Percentiles rank a stretch among this genome's conserved stretches.
Conservation (phyloP, 2,329 filamentous ascomycete genomes). For the Fusarium humuli region DNA sequence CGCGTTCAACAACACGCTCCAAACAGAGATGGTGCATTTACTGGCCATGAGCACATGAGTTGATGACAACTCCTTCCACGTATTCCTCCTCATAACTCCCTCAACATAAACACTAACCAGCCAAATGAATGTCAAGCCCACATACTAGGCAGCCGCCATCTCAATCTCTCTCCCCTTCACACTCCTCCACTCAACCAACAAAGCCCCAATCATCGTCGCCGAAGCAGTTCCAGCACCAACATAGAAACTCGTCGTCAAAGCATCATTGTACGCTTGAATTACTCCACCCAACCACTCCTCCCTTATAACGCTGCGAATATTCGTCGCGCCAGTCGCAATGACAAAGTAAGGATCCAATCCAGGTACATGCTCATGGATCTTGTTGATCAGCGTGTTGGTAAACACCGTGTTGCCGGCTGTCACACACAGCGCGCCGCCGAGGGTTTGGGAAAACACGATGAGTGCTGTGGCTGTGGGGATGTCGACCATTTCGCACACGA, state of each 20-base stretch:
- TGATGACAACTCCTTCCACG: neutral
- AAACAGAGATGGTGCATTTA: no score
- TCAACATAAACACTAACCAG: neutral
- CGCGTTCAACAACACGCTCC: neutral
- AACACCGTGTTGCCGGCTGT: slow-evolving; percentile 63
- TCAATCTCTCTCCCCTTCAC: slow-evolving; percentile 65
- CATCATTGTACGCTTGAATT: slow-evolving; percentile 58
- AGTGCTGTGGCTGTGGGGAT: slow-evolving; percentile 54
- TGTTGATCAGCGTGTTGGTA: slow-evolving; percentile 57
- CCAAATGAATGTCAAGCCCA: neutral
- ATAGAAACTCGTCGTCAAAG: slow-evolving; percentile 57
- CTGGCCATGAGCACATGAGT: no score
- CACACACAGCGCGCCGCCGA: slow-evolving; percentile 60
- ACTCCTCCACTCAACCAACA: slow-evolving; percentile 65
- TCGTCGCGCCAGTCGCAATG: slow-evolving; percentile 53
- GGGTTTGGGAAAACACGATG: slow-evolving; percentile 50
- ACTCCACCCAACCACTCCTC: slow-evolving; percentile 50
- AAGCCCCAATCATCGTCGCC: slow-evolving; percentile 56
- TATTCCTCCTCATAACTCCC: neutral
- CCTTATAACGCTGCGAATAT: slow-evolving; percentile 48
- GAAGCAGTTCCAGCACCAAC: slow-evolving; percentile 59
- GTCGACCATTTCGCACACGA: slow-evolving; percentile 47
- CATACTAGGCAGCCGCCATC: slow-evolving; percentile 34
- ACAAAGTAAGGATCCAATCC: slow-evolving; percentile 50
- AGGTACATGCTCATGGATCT: slow-evolving; percentile 53